phyloP scores from a whole-genome alignment of 2,329 filamentous ascomycete genomes.

The Exophiala lecanii-corni region DNA sequence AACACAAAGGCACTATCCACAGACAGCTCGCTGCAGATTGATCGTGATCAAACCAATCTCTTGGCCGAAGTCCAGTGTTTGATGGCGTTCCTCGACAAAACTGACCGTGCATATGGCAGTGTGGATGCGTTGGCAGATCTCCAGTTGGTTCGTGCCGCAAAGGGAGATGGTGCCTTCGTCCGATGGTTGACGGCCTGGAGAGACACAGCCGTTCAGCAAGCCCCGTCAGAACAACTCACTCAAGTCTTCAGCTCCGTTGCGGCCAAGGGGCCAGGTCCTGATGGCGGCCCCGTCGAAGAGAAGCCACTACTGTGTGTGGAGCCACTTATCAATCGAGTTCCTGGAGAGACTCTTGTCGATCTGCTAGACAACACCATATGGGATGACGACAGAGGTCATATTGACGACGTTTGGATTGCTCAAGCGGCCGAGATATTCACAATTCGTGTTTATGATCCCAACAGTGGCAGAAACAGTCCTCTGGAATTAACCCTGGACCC shows the following conservation, averaged over 20 bases:
- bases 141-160: slow-evolving; percentile 35
- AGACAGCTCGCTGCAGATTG: slow-evolving; percentile 30
- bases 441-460: slow-evolving; percentile 40
- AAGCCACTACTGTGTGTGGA: slow-evolving; percentile 38
- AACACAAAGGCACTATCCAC: slow-evolving; percentile 49
- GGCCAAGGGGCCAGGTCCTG: slow-evolving; percentile 31
- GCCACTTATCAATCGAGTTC: slow-evolving; percentile 34
- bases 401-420: slow-evolving; percentile 46
- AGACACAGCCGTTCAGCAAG: slow-evolving; percentile 39
- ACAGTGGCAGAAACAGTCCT: slow-evolving; percentile 30
- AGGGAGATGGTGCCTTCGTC: slow-evolving; percentile 29
- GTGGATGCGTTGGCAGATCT: slow-evolving; percentile 47
- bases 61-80: slow-evolving; percentile 56
- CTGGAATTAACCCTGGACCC: slow-evolving; percentile 50
- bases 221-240: slow-evolving; percentile 38
- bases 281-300: slow-evolving; percentile 26
- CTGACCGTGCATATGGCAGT: slow-evolving; percentile 56
- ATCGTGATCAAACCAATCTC: slow-evolving; percentile 39
- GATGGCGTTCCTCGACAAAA: slow-evolving; percentile 57
- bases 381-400: slow-evolving; percentile 37
- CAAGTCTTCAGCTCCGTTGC: slow-evolving; percentile 46
- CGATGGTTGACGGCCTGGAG: slow-evolving; percentile 50
- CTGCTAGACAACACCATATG: slow-evolving; percentile 50
- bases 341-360: slow-evolving; percentile 49
- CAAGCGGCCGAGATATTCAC: slow-evolving; percentile 52